Evolutionary conservation across 2,329 filamentous ascomycete genomes (phyloP), one percentile per base, ranked within the genome.

Genomic region (Lojkania enalia): DNA sequence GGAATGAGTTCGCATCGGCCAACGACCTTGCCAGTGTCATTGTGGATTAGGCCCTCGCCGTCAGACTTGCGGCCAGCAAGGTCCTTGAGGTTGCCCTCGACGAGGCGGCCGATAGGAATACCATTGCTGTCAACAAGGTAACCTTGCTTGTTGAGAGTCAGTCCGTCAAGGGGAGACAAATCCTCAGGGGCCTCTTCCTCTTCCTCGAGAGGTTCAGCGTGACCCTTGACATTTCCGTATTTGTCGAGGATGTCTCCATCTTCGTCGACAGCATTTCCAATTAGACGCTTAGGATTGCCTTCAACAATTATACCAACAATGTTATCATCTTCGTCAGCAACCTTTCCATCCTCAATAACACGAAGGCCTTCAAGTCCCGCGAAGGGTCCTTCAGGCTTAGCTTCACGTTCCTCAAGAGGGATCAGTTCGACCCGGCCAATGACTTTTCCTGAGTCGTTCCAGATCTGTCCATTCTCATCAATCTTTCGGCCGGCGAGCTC

Each of bases 361-460:
- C 73, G 72, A 14, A 77, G 71, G 39, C 71, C 75, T 49, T 76
- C 63, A 16, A 77, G 72, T 49, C 75, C 75, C 44, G 74, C 74
- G 50, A 78, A 78, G 30, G 73, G 73, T 47, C 75, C 75, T 46
- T 78, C 75, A 21, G 74, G 73, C 63, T 74, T 77, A 46, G 66
- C 60, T 56, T 75, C 75, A 39, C 74, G 75, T 72, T 88, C 84
- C 6, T 83, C 78, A 58, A 85, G 82, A 16, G 85, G 76, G 25
- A 89, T 82, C 20, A 88, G 72, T 59, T 88, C 84, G 35, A 82
- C 83, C 44, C 77, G 79, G 49, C 86, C 86, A 46, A 89, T 78
- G 35, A 88, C 74, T 46, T 87, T 82, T 35, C 86, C 86, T n/a
- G 77, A 80, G 64, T 89, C 86, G 61, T 85, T 86, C 72, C 84